Percentiles rank a stretch among this genome's conserved stretches.
These are phyloP conservation scores for Albugo candida DNA, from an alignment of 352 stramenopile species.

Conservation along the genomic window DNA sequence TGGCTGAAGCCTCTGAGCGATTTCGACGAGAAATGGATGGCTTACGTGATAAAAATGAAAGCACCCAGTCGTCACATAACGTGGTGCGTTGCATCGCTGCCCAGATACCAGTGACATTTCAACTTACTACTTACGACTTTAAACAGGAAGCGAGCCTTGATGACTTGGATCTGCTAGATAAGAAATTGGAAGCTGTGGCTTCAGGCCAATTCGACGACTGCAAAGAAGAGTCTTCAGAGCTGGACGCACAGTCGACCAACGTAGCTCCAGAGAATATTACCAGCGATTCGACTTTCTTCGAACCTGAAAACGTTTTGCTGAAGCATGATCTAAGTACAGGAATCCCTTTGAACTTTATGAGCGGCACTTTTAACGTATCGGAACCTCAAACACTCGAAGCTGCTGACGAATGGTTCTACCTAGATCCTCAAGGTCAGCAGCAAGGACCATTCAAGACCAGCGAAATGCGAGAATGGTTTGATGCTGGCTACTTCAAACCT, in stretches of 20 bases:
- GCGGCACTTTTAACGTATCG: constrained; percentile 15
- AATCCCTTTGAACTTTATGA: not conserved
- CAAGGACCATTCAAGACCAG: constrained; percentile 71
- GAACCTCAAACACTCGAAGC: constrained; percentile 23
- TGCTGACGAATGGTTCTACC: constrained; percentile 70
- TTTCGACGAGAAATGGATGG: constrained; percentile 71
- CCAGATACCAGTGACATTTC: no score
- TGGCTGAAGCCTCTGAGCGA: constrained; percentile 56
- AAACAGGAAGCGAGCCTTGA: constrained; percentile 21
- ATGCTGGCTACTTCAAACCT: constrained; percentile 78
- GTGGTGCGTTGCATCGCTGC: not conserved
- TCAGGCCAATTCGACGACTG: constrained; percentile 72
- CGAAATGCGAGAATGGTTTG: constrained; percentile 80
- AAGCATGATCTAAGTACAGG: no score
- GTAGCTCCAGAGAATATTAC: no score
- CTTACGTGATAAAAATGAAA: not conserved
- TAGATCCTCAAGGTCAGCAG: constrained; percentile 64
- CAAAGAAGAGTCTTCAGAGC: constrained; percentile 23
- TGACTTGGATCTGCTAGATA: constrained; percentile 55
- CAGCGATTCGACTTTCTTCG: no score
- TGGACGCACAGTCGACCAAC: no score
- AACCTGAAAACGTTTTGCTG: no score
- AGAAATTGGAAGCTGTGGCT: constrained; percentile 55
- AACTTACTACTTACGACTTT: no score
- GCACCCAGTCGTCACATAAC: not conserved